Evolutionary conservation across 2,329 filamentous ascomycete genomes (phyloP), one percentile per base, ranked within the genome.

Genomic region (Hymenoscyphus repandus): DNA sequence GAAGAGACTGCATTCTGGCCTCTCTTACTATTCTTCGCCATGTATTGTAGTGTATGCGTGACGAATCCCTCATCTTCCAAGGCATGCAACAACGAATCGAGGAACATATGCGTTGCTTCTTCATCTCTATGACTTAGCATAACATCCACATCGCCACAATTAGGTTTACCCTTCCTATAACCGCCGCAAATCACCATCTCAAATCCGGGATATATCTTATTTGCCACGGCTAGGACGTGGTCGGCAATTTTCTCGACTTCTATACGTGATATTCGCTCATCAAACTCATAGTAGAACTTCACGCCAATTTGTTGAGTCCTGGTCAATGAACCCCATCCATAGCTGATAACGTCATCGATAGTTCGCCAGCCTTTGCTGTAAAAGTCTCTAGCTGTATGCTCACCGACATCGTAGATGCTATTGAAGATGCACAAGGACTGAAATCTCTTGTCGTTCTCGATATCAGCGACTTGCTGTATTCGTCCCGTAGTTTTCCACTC

Each of bases 271-370:
- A 97, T 88, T 12, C 79, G 82, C 13, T 76, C 69, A 41, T 79
- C 72, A 49, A 99, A 87, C 56, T 97, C 92, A 32, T 95, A 86
- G 66, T 95, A 96, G 69, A 84, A 96, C 66, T 97, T 97, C 40
- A 96, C 74, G 0, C 93, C 92, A 49, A 97, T 95, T 66, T 97
- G 90, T 68, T 96, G 92, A 1, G 89, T 86, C 11, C 90, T 82
- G 0, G 77, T 85, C 1, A 97, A 73, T 0, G 68, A 74, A 17
- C 74, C 66, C 92, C 92, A 97, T 10, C 88, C 90, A 61, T 83
- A 78, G 62, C 95, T 87, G 37, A 96, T 75, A 2, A 97, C 73
- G 61, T 97, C 91, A 61, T 96, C 90, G 0, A 96, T 73, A 53
- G 93, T 86, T 53, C 81, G 77, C 88, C 90, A 96, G 27, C 88